phyloP scores from a whole-genome alignment of 208 protist genomes.

The Leishmania guyanensis region DNA sequence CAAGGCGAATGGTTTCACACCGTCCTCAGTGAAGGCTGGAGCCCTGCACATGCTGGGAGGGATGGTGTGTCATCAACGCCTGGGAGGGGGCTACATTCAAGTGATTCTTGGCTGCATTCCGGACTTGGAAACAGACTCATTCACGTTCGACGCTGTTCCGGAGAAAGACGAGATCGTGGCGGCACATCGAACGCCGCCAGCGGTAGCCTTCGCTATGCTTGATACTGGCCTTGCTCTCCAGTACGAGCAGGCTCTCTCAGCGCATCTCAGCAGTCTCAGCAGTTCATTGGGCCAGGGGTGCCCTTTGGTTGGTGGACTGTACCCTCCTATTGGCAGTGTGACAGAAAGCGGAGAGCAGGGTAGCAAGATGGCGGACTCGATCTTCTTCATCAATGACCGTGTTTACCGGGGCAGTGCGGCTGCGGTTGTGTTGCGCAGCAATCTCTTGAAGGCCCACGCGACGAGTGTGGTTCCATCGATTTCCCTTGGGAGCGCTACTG shows the following conservation, averaged over 20 bases:
- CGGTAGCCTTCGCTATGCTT: conserved; percentile 61
- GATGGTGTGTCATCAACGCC: conserved; percentile 74
- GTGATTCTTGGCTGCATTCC: conserved; percentile 82
- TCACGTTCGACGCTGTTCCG: conserved; percentile 85
- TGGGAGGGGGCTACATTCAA: conserved; percentile 84
- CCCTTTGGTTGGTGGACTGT: conserved; percentile 76
- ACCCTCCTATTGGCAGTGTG: conserved; percentile 50
- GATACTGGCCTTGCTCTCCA: conserved; percentile 74
- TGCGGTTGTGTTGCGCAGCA: conserved; percentile 73
- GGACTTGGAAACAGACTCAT: conserved; percentile 72
- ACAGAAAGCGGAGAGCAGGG: conserved; percentile 3
- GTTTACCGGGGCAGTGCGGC: conserved; percentile 81
- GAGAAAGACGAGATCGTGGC: conserved; percentile 60
- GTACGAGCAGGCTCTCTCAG: conserved; percentile 72
- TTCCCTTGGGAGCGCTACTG: conserved; percentile 37
- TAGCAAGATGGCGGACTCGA: conserved; percentile 57
- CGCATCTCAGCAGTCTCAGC: conserved; percentile 51
- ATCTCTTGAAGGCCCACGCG: conserved; percentile 54
- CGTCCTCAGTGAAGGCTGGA: conserved; percentile 68
- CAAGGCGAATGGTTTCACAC: conserved; percentile 62
- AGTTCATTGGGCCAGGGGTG: conserved; percentile 35
- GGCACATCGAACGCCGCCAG: conserved; percentile 39
- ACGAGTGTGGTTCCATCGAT: conserved; percentile 84
- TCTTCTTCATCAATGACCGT: conserved; percentile 85
- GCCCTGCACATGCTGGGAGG: conserved; percentile 82